Evolutionary conservation across 306 rosid genomes (phyloP).

Genomic region (Albizia julibrissin): DNA sequence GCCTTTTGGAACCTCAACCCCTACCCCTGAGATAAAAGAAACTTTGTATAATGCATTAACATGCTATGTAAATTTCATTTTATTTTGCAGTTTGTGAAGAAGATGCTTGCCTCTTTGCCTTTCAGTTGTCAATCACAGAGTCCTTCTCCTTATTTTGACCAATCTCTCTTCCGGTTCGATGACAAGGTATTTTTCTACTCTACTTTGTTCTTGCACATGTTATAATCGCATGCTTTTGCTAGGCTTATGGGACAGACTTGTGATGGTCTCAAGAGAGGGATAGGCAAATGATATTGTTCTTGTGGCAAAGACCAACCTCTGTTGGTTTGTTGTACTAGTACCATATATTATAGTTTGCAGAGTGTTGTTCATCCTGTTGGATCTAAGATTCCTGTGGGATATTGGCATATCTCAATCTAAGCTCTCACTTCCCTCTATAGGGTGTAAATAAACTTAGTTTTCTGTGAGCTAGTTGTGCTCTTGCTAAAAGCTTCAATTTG

Average conservation of each 20-base stretch:
- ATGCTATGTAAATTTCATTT: constrained; percentile 17
- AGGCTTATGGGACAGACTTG: neutral
- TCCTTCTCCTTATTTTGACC: constrained; percentile 98
- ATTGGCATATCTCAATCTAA: neutral
- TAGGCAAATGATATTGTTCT: neutral
- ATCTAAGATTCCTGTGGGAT: neutral
- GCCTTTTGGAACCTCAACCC: constrained; percentile 22
- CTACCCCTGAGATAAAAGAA: constrained; percentile 7
- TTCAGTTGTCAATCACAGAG: constrained; percentile 88
- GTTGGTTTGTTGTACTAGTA: neutral
- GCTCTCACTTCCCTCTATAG: neutral
- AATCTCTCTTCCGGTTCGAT: constrained; percentile 85
- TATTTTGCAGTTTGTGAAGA: constrained; percentile 86
- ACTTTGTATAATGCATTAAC: constrained; percentile 5
- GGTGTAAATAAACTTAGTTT: neutral
- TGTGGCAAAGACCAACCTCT: neutral
- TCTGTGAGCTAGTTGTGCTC: neutral
- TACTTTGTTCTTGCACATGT: neutral
- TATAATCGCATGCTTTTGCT: constrained; percentile 2
- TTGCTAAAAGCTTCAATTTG: neutral
- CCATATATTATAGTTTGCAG: neutral
- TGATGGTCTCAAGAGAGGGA: neutral
- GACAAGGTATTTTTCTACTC: constrained; percentile 69
- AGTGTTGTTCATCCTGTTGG: neutral
- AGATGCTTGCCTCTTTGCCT: constrained; percentile 88